These are phyloP conservation scores for Lepidium sativum DNA, from an alignment of 345 rosid species.

Conservation along the genomic window DNA sequence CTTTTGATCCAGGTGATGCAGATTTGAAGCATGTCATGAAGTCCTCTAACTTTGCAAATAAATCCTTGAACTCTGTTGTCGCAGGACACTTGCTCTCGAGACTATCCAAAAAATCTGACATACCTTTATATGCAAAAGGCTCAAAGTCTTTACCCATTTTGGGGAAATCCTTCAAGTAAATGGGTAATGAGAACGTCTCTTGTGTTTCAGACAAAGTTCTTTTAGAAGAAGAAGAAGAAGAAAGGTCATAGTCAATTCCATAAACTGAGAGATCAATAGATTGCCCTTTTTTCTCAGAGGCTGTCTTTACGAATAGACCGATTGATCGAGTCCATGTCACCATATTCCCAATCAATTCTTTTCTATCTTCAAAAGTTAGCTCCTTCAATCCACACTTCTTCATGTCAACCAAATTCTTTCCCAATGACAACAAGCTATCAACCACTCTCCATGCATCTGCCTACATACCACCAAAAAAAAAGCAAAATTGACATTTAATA, in stretches of 20 bases:
- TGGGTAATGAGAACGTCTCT: background rate
- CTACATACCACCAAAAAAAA: background rate
- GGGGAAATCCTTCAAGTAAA: background rate
- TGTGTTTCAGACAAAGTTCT: background rate
- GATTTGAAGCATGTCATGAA: background rate
- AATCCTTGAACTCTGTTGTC: background rate
- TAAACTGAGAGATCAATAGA: conserved; percentile 9
- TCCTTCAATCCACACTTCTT: conserved; percentile 1
- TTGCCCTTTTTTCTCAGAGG: conserved; percentile 7
- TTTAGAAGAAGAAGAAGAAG: background rate
- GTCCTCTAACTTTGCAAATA: background rate
- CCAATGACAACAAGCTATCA: background rate
- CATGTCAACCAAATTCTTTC: background rate
- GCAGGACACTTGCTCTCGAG: background rate
- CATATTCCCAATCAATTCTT: background rate
- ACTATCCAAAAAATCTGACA: background rate
- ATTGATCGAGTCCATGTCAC: conserved; percentile 1
- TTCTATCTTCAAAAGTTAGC: conserved; percentile 8
- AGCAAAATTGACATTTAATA: too few species aligned
- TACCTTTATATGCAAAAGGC: background rate
- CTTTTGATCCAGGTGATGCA: background rate
- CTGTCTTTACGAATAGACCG: background rate
- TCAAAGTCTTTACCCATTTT: background rate
- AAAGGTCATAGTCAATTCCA: conserved; percentile 8
- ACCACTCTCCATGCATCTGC: background rate